Evolutionary conservation across 768 basidiomycete genomes (phyloP).

Genomic region (Lactarius trivialis): DNA sequence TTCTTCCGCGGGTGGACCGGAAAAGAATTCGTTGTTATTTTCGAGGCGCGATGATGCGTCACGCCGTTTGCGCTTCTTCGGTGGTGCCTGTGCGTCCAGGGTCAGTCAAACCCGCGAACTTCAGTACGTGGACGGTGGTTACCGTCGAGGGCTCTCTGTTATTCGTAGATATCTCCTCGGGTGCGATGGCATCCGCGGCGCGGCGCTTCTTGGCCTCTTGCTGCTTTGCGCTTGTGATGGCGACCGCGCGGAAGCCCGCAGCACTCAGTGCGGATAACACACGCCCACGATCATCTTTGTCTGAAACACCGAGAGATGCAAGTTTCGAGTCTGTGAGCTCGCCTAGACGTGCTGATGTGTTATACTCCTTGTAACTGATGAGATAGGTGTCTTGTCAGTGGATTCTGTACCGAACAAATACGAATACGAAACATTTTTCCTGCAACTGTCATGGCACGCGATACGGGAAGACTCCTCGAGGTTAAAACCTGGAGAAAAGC

Average conservation of each 20-base stretch:
- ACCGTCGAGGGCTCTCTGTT: constrained; percentile 14
- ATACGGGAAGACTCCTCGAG: constrained; percentile 26
- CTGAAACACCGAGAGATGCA: constrained; percentile 47
- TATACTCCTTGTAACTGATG: constrained; percentile 62
- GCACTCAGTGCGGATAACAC: constrained; percentile 55
- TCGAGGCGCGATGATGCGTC: constrained; percentile 32
- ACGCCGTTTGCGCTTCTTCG: constrained; percentile 55
- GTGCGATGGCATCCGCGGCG: constrained; percentile 1
- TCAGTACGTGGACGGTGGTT: neutral
- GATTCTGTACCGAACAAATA: neutral
- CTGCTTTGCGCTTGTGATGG: constrained; percentile 10
- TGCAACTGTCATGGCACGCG: constrained; percentile 31
- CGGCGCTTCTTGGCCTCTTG: constrained; percentile 21
- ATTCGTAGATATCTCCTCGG: neutral
- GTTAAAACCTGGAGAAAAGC: constrained; percentile 32
- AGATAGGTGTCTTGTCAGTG: neutral
- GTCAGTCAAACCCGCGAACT: neutral
- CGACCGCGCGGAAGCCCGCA: constrained; percentile 45
- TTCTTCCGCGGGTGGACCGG: constrained; percentile 45
- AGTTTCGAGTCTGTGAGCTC: constrained; percentile 58
- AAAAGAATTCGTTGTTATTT: constrained; percentile 64
- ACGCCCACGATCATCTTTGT: constrained; percentile 58
- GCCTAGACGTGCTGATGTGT: constrained; percentile 51
- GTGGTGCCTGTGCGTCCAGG: constrained; percentile 25
- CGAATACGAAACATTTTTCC: constrained; percentile 29